Evolutionary conservation across 805 yeast species (phyloP).

Genomic region (Torulaspora quercuum): DNA sequence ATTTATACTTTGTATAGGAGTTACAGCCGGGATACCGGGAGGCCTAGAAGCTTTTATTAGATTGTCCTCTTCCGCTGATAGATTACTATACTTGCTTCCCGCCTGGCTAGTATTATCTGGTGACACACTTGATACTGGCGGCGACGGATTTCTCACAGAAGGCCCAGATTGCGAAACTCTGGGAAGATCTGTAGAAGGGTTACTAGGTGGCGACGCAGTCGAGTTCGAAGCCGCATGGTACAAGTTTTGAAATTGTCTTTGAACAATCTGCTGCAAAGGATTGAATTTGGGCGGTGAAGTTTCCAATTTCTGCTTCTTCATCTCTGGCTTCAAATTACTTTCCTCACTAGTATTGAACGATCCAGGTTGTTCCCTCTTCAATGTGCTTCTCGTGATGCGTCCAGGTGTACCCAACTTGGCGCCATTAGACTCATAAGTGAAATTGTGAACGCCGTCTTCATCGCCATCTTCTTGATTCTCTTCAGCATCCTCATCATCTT

Average conservation of each 20-base stretch:
- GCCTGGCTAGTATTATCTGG: conserved; percentile 1
- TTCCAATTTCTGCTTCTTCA: conserved; percentile 4
- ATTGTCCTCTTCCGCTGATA: neutral
- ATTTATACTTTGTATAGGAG: neutral
- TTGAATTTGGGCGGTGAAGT: conserved; percentile 19
- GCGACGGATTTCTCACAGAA: conserved; percentile 3
- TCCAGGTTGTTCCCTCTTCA: conserved; percentile 6
- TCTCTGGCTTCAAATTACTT: conserved; percentile 2
- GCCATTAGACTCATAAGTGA: too few species aligned
- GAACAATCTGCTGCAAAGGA: conserved; percentile 29
- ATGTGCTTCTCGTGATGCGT: conserved; percentile 5
- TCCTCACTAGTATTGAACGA: too few species aligned
- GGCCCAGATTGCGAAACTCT: neutral
- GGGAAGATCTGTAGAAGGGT: conserved; percentile 5
- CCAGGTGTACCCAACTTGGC: conserved; percentile 2
- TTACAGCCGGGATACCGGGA: neutral
- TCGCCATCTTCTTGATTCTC: conserved; percentile 14
- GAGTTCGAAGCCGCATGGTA: conserved; percentile 19
- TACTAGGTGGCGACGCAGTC: conserved; percentile 17
- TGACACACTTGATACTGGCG: conserved; percentile 6
- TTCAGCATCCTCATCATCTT: conserved; percentile 14
- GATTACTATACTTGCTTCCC: neutral
- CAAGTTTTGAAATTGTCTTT: conserved; percentile 28
- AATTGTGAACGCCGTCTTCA: conserved; percentile 9
- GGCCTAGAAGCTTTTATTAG: conserved; percentile 1